These are phyloP conservation scores for Suhomyces sp. DNA, from an alignment of 805 yeast species.

Conservation along the genomic window DNA sequence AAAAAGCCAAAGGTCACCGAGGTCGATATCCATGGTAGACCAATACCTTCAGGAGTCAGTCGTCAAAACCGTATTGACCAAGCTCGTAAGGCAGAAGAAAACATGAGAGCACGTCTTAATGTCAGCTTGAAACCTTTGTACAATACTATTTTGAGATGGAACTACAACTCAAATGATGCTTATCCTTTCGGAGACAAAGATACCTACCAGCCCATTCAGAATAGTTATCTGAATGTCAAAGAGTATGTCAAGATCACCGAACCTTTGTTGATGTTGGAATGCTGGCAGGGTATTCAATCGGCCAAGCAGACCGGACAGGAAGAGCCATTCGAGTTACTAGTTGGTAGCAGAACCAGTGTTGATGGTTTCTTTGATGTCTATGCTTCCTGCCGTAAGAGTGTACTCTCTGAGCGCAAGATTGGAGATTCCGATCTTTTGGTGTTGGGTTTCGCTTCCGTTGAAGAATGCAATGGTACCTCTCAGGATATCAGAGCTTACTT, in stretches of 20 bases:
- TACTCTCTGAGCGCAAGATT: slow-evolving; percentile 50
- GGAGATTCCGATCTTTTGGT: slow-evolving; percentile 78
- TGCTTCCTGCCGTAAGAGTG: slow-evolving; percentile 59
- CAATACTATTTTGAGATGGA: slow-evolving; percentile 69
- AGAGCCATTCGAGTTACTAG: slow-evolving; percentile 58
- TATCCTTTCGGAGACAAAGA: slow-evolving; percentile 54
- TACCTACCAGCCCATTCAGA: slow-evolving; percentile 48
- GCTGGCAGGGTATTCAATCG: slow-evolving; percentile 87
- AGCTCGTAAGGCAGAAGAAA: slow-evolving; percentile 58
- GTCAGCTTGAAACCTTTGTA: slow-evolving; percentile 79
- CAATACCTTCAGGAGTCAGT: slow-evolving; percentile 16
- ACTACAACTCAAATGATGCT: slow-evolving; percentile 53
- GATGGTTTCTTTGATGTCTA: slow-evolving; percentile 88
- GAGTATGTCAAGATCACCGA: slow-evolving; percentile 70
- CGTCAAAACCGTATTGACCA: slow-evolving; percentile 25
- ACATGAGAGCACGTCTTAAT: slow-evolving; percentile 75
- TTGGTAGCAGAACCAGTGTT: slow-evolving; percentile 79
- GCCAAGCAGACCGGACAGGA: slow-evolving; percentile 62
- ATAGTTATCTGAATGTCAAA: slow-evolving; percentile 52
- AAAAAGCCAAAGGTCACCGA: slow-evolving; percentile 35
- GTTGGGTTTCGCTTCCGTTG: slow-evolving; percentile 36
- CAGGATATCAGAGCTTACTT: slow-evolving; percentile 20
- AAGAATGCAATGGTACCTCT: slow-evolving; percentile 16
- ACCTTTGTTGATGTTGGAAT: slow-evolving; percentile 81
- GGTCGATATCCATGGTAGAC: slow-evolving; percentile 44